These are phyloP conservation scores for Colletotrichum spaethianum DNA, from an alignment of 2,329 filamentous ascomycete genomes.

Conservation along the genomic window DNA sequence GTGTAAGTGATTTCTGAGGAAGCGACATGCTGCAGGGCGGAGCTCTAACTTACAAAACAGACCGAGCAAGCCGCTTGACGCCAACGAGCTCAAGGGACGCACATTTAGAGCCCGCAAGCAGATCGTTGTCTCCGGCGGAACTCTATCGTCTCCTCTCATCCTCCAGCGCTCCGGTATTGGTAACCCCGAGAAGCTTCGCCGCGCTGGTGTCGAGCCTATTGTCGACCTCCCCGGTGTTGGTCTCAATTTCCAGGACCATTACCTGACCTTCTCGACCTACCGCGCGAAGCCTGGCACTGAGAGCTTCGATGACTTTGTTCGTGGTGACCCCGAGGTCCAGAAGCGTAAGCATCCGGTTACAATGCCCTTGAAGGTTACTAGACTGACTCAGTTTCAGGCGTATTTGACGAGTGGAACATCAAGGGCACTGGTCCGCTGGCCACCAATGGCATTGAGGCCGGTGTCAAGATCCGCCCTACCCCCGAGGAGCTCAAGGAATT, in stretches of 20 bases:
- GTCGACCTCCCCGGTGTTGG: conserved; percentile 82
- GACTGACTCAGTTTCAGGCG: conserved; percentile 55
- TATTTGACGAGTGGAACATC: conserved; percentile 83
- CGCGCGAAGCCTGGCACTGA: conserved; percentile 82
- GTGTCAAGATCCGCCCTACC: conserved; percentile 82
- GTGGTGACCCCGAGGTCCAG: conserved; percentile 80
- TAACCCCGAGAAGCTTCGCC: conserved; percentile 79
- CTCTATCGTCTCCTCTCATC: conserved; percentile 80
- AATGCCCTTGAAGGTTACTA: no score
- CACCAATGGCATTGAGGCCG: conserved; percentile 85
- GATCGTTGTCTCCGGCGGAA: conserved; percentile 81
- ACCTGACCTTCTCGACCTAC: conserved; percentile 79
- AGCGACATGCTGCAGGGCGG: no score
- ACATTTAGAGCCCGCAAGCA: conserved; percentile 80
- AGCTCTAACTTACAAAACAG: conserved; percentile 43
- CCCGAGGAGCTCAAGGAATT: conserved; percentile 77
- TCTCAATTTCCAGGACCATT: conserved; percentile 84
- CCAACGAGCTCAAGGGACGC: conserved; percentile 63
- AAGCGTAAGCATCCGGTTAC: conserved; percentile 61
- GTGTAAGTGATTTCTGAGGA: conserved; percentile 59
- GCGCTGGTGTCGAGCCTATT: conserved; percentile 76
- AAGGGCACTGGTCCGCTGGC: conserved; percentile 84
- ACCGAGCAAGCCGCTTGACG: conserved; percentile 76
- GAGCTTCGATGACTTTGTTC: conserved; percentile 84
- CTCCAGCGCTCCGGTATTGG: conserved; percentile 83